Evolutionary conservation across 768 basidiomycete genomes (phyloP).

Genomic region (Hebeloma cylindrosporum): DNA sequence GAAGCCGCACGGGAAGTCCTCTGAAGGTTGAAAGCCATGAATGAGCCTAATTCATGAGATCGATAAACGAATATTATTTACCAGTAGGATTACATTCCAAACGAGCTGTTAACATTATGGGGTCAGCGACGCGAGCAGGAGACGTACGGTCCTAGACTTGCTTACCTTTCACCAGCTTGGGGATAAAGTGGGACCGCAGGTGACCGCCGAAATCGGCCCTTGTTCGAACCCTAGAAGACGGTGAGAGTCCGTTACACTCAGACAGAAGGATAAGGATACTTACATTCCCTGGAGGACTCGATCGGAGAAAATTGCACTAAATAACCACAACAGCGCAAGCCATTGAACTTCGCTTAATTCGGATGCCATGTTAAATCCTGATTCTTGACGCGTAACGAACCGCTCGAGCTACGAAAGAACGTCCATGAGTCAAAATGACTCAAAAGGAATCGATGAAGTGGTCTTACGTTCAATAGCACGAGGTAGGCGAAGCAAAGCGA

Average conservation of each 20-base stretch:
- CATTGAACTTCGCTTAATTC: constrained; percentile 1
- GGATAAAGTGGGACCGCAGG: constrained; percentile 39
- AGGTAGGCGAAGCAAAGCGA: constrained; percentile 34
- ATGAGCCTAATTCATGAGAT: background rate
- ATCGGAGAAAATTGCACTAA: no score
- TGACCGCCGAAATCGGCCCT: constrained; percentile 24
- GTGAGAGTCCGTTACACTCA: background rate
- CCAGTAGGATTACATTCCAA: constrained; percentile 21
- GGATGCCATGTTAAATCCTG: background rate
- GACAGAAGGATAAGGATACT: background rate
- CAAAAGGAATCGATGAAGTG: no score
- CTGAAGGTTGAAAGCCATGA: background rate
- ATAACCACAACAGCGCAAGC: constrained; percentile 2
- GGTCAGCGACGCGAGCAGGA: background rate
- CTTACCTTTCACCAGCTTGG: constrained; percentile 38
- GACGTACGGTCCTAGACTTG: background rate
- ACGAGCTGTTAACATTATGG: constrained; percentile 20
- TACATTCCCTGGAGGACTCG: constrained; percentile 8
- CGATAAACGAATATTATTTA: constrained; percentile 16
- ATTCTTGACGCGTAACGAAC: no score
- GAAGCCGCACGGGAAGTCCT: constrained; percentile 5
- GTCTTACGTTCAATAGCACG: constrained; percentile 33
- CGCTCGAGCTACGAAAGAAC: no score
- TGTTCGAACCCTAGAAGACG: constrained; percentile 3
- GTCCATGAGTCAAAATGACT: no score